Evolutionary conservation across 768 basidiomycete genomes (phyloP), one percentile per base, ranked within the genome.

Genomic region (Boletus vinaceobasis): DNA sequence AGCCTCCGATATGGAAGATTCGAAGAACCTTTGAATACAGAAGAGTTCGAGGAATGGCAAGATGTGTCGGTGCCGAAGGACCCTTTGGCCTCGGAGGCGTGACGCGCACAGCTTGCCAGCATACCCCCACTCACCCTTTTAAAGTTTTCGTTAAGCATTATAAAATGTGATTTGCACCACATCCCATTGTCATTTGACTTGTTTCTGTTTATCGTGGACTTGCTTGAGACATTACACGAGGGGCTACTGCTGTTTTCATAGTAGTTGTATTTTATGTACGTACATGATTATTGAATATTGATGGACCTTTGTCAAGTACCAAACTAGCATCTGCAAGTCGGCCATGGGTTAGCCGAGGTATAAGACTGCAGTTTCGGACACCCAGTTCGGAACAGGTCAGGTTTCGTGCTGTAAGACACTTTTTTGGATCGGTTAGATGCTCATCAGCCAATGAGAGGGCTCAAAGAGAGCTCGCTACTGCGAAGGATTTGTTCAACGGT

Each of bases 11-110:
- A 52, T 31, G 54, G 52, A 5, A 19, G 40, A 37, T 45, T 46
- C 53, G 60, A 54, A 39, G 60, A 53, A 7, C 26, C 35, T 7
- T 45, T 48, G 19, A 36, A 23, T 1, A 27, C 49, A 10, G 73
- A 75, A 50, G 65, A 59, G 19, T 36, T 73, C 7, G 77, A 79
- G 3, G 78, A 80, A 19, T 81, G 80, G 79, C 73, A 81, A 53
- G 71, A 74, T 52, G 63, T 80, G 17, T 68, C 63, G 63, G 43
- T 13, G 19, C 47, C 54, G 2, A 62, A 64, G 51, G 62, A 68
- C 4, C 26, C 44, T 0, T 36, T 27, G 7, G 33, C 43, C 7
- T 61, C 52, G 11, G 66, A 60, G 43, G 56, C 37, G 10, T 66
- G 32, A 63, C 4, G 17, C 17, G 15, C 11, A 26, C 10, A 6